These are phyloP conservation scores for Solanum hybrid DNA, from an alignment of 305 asterid species.

Conservation along the genomic window DNA sequence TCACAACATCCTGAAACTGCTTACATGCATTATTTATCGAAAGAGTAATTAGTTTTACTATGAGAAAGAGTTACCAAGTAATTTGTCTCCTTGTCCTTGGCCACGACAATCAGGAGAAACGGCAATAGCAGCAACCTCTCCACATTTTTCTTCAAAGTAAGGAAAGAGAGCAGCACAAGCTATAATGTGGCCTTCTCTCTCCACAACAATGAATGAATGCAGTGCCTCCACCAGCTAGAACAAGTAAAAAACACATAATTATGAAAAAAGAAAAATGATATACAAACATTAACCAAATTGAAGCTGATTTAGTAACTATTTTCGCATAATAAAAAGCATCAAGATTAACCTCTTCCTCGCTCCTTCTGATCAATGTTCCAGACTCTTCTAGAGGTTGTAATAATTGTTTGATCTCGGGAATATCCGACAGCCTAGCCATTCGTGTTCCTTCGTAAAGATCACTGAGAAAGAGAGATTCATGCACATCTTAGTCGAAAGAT, in stretches of 20 bases:
- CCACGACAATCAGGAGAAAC: constrained; percentile 98
- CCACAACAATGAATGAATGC: constrained; percentile 63
- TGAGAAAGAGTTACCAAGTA: constrained; percentile 50
- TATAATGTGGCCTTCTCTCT: constrained; percentile 88
- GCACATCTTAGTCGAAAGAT: neutral
- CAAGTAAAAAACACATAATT: neutral
- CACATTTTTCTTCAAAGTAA: constrained; percentile 61
- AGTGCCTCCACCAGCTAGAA: constrained; percentile 56
- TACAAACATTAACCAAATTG: neutral
- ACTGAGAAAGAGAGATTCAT: constrained; percentile 32
- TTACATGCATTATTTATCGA: neutral
- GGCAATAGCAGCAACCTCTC: constrained; percentile 95
- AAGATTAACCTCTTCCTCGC: constrained; percentile 60
- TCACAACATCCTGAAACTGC: neutral
- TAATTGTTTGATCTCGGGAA: constrained; percentile 58
- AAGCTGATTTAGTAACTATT: neutral
- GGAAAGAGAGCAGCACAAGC: constrained; percentile 89
- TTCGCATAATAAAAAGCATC: constrained; percentile 1
- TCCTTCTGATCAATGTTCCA: constrained; percentile 71
- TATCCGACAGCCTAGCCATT: constrained; percentile 57
- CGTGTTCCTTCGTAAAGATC: constrained; percentile 94
- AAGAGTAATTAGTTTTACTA: neutral
- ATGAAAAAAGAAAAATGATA: neutral
- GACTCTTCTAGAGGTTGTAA: constrained; percentile 77
- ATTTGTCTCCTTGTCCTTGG: constrained; percentile 95